Evolutionary conservation across 2,329 filamentous ascomycete species (phyloP).

Genomic region (Claviceps sp.): DNA sequence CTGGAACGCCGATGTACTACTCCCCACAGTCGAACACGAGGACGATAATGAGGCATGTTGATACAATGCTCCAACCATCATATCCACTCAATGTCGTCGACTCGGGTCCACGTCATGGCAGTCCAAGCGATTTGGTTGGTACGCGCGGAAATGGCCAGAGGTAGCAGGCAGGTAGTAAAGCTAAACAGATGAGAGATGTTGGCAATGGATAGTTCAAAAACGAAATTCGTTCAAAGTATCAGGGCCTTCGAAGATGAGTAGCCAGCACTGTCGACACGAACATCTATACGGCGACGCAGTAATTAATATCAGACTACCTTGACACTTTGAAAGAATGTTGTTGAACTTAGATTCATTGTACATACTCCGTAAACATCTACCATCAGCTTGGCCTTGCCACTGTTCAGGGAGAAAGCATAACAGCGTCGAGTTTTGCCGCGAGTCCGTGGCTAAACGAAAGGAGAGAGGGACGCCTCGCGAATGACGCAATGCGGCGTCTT

Average conservation of each 20-base stretch:
- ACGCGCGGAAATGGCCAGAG: constrained; percentile 1
- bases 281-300: too few species aligned
- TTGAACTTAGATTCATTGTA: too few species aligned
- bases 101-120: neutral
- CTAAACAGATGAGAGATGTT: too few species aligned
- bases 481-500: neutral
- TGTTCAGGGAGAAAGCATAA: neutral
- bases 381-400: neutral
- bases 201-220: too few species aligned
- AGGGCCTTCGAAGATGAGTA: too few species aligned
- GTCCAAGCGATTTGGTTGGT: neutral
- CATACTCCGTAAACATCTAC: too few species aligned
- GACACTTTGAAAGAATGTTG: too few species aligned
- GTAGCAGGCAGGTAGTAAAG: neutral
- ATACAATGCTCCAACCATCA: neutral
- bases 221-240: too few species aligned
- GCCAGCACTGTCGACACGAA: too few species aligned
- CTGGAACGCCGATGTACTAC: neutral
- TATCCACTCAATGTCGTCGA: neutral
- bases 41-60: neutral
- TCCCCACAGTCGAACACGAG: neutral
- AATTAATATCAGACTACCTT: too few species aligned
- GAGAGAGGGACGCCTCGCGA: neutral
- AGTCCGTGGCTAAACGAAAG: neutral
- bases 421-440: neutral